phyloP scores from a whole-genome alignment of 805 yeast genomes.

The Starmerella riodocensis region DNA sequence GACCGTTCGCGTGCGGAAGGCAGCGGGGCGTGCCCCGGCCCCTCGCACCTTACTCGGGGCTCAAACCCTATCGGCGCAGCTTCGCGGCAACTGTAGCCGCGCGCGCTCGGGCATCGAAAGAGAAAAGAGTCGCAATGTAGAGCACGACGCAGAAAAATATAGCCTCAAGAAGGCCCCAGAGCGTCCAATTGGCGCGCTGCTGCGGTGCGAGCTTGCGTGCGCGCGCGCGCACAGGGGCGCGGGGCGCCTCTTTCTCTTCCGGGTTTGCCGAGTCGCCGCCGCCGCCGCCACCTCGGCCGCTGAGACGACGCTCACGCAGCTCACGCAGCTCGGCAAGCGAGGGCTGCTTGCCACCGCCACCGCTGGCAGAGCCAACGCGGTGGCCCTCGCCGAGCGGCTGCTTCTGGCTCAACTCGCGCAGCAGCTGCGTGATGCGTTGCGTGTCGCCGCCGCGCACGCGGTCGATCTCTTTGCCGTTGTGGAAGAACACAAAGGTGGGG shows the following conservation, averaged over 20 bases:
- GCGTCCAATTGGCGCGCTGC: neutral
- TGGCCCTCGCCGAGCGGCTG: constrained; percentile 14
- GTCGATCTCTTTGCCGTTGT: constrained; percentile 61
- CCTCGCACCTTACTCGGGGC: too few species aligned
- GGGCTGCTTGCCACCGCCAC: neutral
- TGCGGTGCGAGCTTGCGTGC: neutral
- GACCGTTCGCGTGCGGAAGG: too few species aligned
- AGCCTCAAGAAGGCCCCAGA: neutral
- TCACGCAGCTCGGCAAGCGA: constrained; percentile 6
- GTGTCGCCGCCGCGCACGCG: constrained; percentile 25
- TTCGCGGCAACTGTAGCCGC: constrained; percentile 1
- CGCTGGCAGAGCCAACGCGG: constrained; percentile 9
- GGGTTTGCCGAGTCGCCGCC: neutral
- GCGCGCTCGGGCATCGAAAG: constrained; percentile 17
- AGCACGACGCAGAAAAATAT: constrained; percentile 11
- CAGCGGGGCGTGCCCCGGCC: too few species aligned
- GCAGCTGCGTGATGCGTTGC: constrained; percentile 6
- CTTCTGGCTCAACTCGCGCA: constrained; percentile 7
- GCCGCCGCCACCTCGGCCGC: too few species aligned
- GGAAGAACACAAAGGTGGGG: constrained; percentile 64
- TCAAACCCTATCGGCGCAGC: neutral
- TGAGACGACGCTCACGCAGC: constrained; percentile 5
- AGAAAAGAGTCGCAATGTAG: constrained; percentile 17
- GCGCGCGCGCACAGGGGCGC: neutral
- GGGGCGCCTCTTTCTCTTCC: neutral